Conservation (phyloP, 768 basidiomycete species). For the Cantharellus anzutake region DNA sequence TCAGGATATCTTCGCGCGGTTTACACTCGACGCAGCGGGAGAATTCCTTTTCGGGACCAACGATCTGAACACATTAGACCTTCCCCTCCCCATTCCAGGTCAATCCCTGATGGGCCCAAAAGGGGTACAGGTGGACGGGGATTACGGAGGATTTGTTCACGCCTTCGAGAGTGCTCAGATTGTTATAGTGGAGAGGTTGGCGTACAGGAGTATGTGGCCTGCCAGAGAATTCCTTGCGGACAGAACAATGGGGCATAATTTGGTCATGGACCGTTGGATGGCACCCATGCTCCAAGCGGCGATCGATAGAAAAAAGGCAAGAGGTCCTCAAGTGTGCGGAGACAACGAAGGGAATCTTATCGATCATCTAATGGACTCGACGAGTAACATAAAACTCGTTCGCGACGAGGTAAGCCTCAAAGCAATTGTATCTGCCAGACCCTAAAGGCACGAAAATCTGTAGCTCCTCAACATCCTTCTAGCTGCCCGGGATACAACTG, state of each 20-base stretch:
- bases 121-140: neutral
- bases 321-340: neutral
- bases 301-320: slow-evolving; percentile 1
- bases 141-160: slow-evolving; percentile 5
- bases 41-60: slow-evolving; percentile 1
- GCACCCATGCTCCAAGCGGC: slow-evolving; percentile 3
- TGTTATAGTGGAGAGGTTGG: neutral
- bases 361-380: slow-evolving; percentile 6
- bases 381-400: neutral
- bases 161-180: slow-evolving; percentile 7
- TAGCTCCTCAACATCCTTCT: slow-evolving; percentile 8
- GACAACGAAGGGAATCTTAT: slow-evolving; percentile 3
- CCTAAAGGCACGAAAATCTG: neutral
- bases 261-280: slow-evolving; percentile 1
- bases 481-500: slow-evolving; percentile 9
- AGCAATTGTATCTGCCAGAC: neutral
- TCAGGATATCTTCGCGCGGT: slow-evolving; percentile 8
- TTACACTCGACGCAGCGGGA: slow-evolving; percentile 8
- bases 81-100: slow-evolving; percentile 4
- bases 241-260: neutral
- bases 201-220: neutral
- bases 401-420: neutral
- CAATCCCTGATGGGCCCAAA: neutral
- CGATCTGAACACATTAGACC: slow-evolving; percentile 6
- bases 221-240: slow-evolving; percentile 3